Percentiles rank a stretch among this genome's conserved stretches.
These are phyloP conservation scores for Aspergillus sp. DNA, from an alignment of 2,329 filamentous ascomycete species.

Conservation along the genomic window DNA sequence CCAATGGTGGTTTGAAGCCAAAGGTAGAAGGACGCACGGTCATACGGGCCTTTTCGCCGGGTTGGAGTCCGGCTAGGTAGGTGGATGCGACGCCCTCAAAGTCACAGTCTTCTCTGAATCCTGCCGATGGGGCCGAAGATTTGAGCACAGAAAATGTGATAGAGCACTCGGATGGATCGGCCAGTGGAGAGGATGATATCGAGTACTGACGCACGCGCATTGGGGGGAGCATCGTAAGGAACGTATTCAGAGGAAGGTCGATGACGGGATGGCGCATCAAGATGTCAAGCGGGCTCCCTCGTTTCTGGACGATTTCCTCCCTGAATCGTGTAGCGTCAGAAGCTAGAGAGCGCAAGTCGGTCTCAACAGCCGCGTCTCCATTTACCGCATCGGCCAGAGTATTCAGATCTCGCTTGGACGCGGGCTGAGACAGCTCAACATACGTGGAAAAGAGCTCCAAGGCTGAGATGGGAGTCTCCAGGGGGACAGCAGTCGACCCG, in stretches of 20 bases:
- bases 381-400: slow-evolving; percentile 47
- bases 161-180: slow-evolving; percentile 56
- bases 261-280: slow-evolving; percentile 63
- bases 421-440: slow-evolving; percentile 70
- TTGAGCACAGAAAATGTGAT: slow-evolving; percentile 69
- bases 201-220: slow-evolving; percentile 80
- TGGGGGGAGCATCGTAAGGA: slow-evolving; percentile 70
- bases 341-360: slow-evolving; percentile 28
- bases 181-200: slow-evolving; percentile 71
- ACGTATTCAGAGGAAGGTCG: slow-evolving; percentile 62
- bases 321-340: slow-evolving; percentile 42
- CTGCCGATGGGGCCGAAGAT: slow-evolving; percentile 44
- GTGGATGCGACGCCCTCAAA: slow-evolving; percentile 62
- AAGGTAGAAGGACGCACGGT: slow-evolving; percentile 34
- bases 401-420: slow-evolving; percentile 63
- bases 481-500: slow-evolving; percentile 46
- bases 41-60: slow-evolving; percentile 33
- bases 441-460: slow-evolving; percentile 66
- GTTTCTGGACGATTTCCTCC: slow-evolving; percentile 53
- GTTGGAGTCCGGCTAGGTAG: slow-evolving; percentile 53
- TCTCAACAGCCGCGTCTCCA: slow-evolving; percentile 50
- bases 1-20: slow-evolving; percentile 36
- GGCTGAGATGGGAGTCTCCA: slow-evolving; percentile 58
- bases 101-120: slow-evolving; percentile 34
- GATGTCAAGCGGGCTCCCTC: slow-evolving; percentile 60